Conservation (phyloP, 2,329 filamentous ascomycete species). For the Helotiales sp. region DNA sequence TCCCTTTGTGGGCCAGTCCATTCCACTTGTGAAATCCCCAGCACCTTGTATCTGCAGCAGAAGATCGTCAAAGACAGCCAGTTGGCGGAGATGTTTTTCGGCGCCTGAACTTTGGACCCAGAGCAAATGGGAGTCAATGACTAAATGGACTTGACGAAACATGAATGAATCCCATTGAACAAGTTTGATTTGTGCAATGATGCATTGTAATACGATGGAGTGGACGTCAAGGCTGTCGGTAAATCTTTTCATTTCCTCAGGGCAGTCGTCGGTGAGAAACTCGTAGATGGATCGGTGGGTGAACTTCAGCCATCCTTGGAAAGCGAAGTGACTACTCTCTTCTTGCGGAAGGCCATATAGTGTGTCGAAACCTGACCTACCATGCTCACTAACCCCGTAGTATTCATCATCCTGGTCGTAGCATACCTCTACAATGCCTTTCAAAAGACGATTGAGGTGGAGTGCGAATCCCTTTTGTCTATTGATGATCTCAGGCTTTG, state of each 20-base stretch:
- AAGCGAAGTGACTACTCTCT: not conserved
- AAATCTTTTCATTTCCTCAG: not conserved
- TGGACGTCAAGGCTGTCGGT: not conserved
- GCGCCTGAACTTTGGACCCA: not conserved
- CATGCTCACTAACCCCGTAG: not conserved
- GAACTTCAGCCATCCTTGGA: not conserved
- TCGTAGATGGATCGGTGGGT: not conserved
- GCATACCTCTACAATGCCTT: not conserved
- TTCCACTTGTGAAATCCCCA: too few species aligned
- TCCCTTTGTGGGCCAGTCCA: not conserved
- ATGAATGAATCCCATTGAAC: not conserved
- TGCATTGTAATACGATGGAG: not conserved
- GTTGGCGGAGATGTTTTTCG: not conserved
- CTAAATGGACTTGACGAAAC: too few species aligned
- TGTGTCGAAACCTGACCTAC: not conserved
- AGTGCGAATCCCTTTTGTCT: not conserved
- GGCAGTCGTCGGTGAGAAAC: not conserved
- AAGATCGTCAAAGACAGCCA: not conserved
- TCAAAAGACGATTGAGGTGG: not conserved
- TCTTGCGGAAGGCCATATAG: not conserved
- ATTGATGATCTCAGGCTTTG: not conserved
- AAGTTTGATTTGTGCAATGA: not conserved
- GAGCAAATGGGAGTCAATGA: not conserved
- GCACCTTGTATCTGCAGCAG: not conserved
- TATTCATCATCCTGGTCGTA: not conserved